Evolutionary conservation across 2,329 filamentous ascomycete genomes (phyloP), one percentile per base, ranked within the genome.

Genomic region (Didymella pomorum): DNA sequence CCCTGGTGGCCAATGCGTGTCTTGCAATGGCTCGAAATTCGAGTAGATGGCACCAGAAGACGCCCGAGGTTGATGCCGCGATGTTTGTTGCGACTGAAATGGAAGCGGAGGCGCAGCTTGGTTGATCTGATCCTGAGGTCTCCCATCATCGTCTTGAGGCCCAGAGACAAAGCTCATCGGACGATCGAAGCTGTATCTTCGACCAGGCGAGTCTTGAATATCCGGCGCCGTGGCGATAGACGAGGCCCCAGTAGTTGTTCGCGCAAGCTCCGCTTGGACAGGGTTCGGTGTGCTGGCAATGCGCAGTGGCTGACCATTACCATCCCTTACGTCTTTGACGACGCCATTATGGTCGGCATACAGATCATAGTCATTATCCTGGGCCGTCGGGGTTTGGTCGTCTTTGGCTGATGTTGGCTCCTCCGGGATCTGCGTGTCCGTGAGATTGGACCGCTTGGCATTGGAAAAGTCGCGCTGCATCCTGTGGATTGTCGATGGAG

Each of bases 161-260:
- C 71, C 71, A 39, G 70, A 75, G 25, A 76, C 57, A 48, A 77
- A 77, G 60, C 75, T 77, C 75, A 77, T 76, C 6, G 74, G 75
- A 20, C 75, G 65, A 26, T 74, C 74, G 12, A 63, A 63, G 52
- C 73, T 75, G 46, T 70, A 72, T 46, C 71, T 67, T 33, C 64
- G 58, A 12, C 45, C 31, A 4, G 66, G 66, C 8, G 65, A 69
- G 29, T 72, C 67, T n/a, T 58, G 61, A 12, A 61, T 39, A 33
- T 63, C 60, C 42, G 62, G 45, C 25, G 29, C 41, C 37, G 45
- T 29, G 23, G 31, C 28, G 50, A 46, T 50, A 37, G 52, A 52
- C 33, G 63, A 49, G 6, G 60, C 37, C 18, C 29, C 26, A 44
- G 37, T 42, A 43, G 37, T 42, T 20, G 54, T 45, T n/a, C 60